Conservation (phyloP, 441 rosid species). For the Iberis amara region DNA sequence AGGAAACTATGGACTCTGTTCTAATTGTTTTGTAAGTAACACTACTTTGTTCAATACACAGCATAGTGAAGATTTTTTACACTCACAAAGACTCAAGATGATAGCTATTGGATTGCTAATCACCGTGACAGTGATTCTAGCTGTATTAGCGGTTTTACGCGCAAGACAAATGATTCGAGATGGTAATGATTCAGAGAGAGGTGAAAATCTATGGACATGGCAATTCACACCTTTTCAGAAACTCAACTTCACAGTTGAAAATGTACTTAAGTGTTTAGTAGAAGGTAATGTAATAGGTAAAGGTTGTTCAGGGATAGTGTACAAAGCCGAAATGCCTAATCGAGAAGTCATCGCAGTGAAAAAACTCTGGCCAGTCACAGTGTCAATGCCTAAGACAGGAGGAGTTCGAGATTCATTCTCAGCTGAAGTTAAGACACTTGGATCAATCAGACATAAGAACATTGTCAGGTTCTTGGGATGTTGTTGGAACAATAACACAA, state of each 20-base stretch:
- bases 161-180: constrained; percentile 45
- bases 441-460: constrained; percentile 67
- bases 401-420: constrained; percentile 64
- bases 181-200: constrained; percentile 54
- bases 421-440: constrained; percentile 68
- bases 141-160: constrained; percentile 46
- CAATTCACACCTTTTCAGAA: constrained; percentile 71
- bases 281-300: constrained; percentile 60
- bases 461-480: constrained; percentile 65
- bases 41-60: constrained; percentile 28
- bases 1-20: constrained; percentile 54
- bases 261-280: constrained; percentile 52
- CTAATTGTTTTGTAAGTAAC: constrained; percentile 51
- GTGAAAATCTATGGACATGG: constrained; percentile 58
- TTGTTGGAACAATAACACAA: constrained; percentile 58
- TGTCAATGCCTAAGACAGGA: constrained; percentile 32
- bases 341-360: constrained; percentile 64
- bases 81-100: constrained; percentile 47
- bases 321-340: constrained; percentile 56
- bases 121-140: constrained; percentile 44
- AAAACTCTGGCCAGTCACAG: constrained; percentile 54
- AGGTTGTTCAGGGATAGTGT: constrained; percentile 64
- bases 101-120: constrained; percentile 59
- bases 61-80: constrained; percentile 20
- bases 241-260: constrained; percentile 57